phyloP scores from a whole-genome alignment of 2,329 filamentous ascomycete species.

The Colletotrichum destructivum region DNA sequence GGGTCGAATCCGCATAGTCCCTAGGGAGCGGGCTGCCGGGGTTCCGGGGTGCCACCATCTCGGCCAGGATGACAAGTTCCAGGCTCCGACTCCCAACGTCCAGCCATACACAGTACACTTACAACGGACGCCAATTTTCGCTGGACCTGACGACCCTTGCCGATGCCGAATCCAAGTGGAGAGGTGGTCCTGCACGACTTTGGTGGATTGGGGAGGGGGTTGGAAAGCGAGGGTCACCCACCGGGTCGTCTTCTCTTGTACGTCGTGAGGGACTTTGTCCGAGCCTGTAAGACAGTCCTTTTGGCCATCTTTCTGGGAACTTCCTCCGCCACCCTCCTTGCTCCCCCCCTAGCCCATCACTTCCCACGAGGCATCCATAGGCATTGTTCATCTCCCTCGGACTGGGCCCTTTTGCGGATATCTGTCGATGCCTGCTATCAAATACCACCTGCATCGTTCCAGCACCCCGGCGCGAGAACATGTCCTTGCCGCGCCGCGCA shows the following conservation, averaged over 20 bases:
- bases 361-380: conserved; percentile 1
- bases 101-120: conserved; percentile 10
- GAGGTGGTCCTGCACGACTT: conserved; percentile 27
- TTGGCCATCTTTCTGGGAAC: background rate
- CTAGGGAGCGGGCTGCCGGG: conserved; percentile 7
- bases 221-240: background rate
- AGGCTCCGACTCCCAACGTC: conserved; percentile 27
- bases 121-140: conserved; percentile 23
- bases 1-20: conserved; percentile 6
- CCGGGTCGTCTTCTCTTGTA: conserved; percentile 1
- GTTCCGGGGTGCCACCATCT: conserved; percentile 29
- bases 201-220: background rate
- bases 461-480: conserved; percentile 9
- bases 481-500: background rate
- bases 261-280: background rate
- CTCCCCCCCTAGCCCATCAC: background rate
- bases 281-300: background rate
- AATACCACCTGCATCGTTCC: background rate
- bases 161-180: conserved; percentile 29
- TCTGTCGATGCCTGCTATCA: conserved; percentile 10
- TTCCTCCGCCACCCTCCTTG: background rate
- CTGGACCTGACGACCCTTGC: conserved; percentile 19
- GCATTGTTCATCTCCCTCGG: conserved; percentile 36
- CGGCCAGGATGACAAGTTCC: conserved; percentile 30
- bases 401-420: conserved; percentile 1